These are phyloP conservation scores for Phytophthora nicotianae DNA, from an alignment of 352 stramenopile genomes.

Conservation along the genomic window DNA sequence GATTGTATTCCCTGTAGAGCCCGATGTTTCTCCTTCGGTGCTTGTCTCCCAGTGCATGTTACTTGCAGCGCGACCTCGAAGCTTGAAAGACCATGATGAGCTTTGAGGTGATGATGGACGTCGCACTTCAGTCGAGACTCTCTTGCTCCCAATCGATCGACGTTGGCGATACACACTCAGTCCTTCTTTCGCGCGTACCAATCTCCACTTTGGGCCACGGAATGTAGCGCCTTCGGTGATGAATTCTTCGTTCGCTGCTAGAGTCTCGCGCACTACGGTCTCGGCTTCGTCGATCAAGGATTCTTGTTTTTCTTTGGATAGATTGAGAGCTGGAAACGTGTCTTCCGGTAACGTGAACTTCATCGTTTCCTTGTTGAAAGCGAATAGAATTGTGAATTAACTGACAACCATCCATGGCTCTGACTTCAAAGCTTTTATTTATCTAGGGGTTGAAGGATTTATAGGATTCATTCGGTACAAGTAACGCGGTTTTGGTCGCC, in stretches of 20 bases:
- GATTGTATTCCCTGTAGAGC: conserved; percentile 1
- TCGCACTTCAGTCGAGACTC: neutral
- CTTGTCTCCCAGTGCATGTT: neutral
- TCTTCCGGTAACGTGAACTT: conserved; percentile 50
- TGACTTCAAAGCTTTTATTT: conserved; percentile 11
- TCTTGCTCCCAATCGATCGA: neutral
- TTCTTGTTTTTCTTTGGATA: conserved; percentile 34
- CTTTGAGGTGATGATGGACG: conserved; percentile 1
- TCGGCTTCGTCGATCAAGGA: conserved; percentile 44
- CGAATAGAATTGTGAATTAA: conserved; percentile 12
- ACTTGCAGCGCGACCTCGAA: neutral
- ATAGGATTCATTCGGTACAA: conserved; percentile 1
- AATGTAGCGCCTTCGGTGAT: conserved; percentile 31
- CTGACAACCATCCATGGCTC: conserved; percentile 6
- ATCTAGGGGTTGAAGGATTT: conserved; percentile 10
- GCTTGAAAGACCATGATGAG: conserved; percentile 11
- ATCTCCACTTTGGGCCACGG: conserved; percentile 38
- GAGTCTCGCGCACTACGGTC: conserved; percentile 46
- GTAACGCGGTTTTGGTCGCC: neutral
- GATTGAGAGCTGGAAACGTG: conserved; percentile 34
- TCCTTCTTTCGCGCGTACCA: conserved; percentile 43
- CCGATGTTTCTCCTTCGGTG: conserved; percentile 1
- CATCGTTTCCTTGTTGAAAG: conserved; percentile 23
- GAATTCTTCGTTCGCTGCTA: conserved; percentile 48
- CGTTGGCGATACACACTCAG: conserved; percentile 39